Percentiles rank a stretch among this genome's conserved stretches.
Evolutionary conservation across 2,329 filamentous ascomycete genomes (phyloP).

Genomic region (Coccinonectria pachysandricola): DNA sequence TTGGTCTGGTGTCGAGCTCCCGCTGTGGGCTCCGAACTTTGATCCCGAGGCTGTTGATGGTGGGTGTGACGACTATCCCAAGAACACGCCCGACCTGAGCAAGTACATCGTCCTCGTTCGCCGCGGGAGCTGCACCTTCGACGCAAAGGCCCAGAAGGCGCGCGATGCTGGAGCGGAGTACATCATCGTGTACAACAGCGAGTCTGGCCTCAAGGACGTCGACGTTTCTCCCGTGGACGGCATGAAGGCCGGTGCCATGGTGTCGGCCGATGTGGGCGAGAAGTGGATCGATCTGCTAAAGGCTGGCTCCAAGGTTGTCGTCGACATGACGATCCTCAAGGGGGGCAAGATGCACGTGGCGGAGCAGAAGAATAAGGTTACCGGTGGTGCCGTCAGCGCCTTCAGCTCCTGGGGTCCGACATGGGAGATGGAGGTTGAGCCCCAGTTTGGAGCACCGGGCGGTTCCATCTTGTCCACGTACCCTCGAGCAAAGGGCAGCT

Average conservation of each 20-base stretch:
- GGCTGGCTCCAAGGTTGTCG: conserved; percentile 30
- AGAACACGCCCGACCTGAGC: conserved; percentile 45
- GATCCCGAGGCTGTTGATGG: conserved; percentile 38
- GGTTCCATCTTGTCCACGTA: conserved; percentile 50
- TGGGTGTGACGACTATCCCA: conserved; percentile 42
- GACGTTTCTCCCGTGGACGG: conserved; percentile 21
- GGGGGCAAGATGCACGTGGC: conserved; percentile 26
- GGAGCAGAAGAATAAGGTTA: conserved; percentile 28
- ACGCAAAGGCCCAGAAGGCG: conserved; percentile 42
- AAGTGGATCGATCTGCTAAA: conserved; percentile 34
- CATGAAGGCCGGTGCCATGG: conserved; percentile 31
- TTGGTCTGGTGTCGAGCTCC: conserved; percentile 36
- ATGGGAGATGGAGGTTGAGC: conserved; percentile 47
- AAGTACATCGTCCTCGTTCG: conserved; percentile 49
- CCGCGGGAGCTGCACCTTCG: conserved; percentile 47
- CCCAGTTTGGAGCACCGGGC: conserved; percentile 45
- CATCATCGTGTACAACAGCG: conserved; percentile 52
- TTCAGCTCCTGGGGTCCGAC: conserved; percentile 53
- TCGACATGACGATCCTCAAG: conserved; percentile 33
- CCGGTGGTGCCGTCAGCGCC: conserved; percentile 40
- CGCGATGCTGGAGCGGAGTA: conserved; percentile 47
- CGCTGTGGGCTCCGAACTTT: conserved; percentile 39
- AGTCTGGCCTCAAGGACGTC: conserved; percentile 22
- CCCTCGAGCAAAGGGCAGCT: conserved; percentile 34
- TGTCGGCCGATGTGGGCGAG: conserved; percentile 30